Evolutionary conservation across 306 rosid species (phyloP).

Genomic region (Quercus robur): DNA sequence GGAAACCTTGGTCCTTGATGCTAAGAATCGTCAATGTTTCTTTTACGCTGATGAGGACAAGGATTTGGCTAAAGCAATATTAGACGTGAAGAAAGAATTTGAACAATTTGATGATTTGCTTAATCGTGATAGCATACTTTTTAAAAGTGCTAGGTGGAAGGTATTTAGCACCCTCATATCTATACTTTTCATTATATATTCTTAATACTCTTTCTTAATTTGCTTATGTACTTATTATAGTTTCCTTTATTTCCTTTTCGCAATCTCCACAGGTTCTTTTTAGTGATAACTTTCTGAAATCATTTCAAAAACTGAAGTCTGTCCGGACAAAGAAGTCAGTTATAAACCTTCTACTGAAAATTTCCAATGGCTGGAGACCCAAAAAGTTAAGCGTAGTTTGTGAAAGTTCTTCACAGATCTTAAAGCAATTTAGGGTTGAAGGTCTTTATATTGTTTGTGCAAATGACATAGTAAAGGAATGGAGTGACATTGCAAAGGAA

Average conservation of each 20-base stretch:
- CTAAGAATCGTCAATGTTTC: slow-evolving; percentile 55
- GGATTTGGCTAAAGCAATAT: slow-evolving; percentile 58
- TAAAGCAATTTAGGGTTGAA: slow-evolving; percentile 59
- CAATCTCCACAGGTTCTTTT: slow-evolving; percentile 43
- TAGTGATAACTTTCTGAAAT: slow-evolving; percentile 64
- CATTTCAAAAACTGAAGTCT: slow-evolving; percentile 50
- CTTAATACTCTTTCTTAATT: background rate
- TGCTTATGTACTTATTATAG: background rate
- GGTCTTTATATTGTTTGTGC: slow-evolving; percentile 47
- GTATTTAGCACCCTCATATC: slow-evolving; percentile 21
- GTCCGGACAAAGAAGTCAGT: slow-evolving; percentile 35
- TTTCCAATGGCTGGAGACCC: slow-evolving; percentile 77
- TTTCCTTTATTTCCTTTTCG: background rate
- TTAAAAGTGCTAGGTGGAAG: slow-evolving; percentile 69
- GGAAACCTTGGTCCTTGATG: slow-evolving; percentile 56
- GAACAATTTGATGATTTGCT: slow-evolving; percentile 71
- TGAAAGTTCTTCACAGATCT: slow-evolving; percentile 44
- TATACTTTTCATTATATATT: background rate
- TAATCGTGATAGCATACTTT: slow-evolving; percentile 46
- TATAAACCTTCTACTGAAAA: slow-evolving; percentile 47
- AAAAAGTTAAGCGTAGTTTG: slow-evolving; percentile 31
- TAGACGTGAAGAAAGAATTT: slow-evolving; percentile 52
- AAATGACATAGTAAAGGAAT: slow-evolving; percentile 53
- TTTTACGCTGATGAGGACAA: slow-evolving; percentile 59
- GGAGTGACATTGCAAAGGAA: slow-evolving; percentile 42